Evolutionary conservation across 2,329 filamentous ascomycete species (phyloP), one percentile per base, ranked within the genome.

Genomic region (Helminthosporium solani): DNA sequence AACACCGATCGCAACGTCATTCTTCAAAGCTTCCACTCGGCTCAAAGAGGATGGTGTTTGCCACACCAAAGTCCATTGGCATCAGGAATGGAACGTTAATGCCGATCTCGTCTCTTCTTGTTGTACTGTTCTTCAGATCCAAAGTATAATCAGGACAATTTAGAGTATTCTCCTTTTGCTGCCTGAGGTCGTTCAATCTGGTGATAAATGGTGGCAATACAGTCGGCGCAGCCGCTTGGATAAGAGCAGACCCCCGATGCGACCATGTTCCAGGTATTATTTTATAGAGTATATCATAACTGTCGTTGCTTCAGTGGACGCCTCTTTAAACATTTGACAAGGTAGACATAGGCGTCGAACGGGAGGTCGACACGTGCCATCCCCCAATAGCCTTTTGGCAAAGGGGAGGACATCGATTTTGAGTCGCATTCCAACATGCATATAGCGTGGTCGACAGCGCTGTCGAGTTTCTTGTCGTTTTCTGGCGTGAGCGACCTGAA

Each of bases 371-470:
- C 61, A 3, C 70, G 59, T 1, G 67, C 42, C 1, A 74, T 49
- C 78, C 77, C 80, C 4, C 48, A 52, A 44, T 66, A 79, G 3
- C 67, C 58, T 56, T 66, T 71, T 2, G 65, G 73, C 0, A 74
- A 58, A 1, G 71, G 65, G 0, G 74, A 76, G 1, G 54, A 63
- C 52, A 73, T 68, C 15, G 78, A 49, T 33, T 67, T 73, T 0
- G 76, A 77, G 47, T 80, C 75, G 52, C 64, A 73, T 39, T 77
- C 68, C 3, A 80, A 71, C 58, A 77, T 71, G 0, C 44, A 49
- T 1, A 73, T 52, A 6, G 72, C 68, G 35, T 69, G 46, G 3
- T 53, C 46, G n/a, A 72, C 40, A n/a, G 58, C 61, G 1, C 40
- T 40, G 16, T 68, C 56, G 25, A 56, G 62, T 19, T 68, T 48